These are phyloP conservation scores for Microbotryum lychnidis-dioicae DNA, from an alignment of 1,284 basidiomycete genomes.

Conservation along the genomic window DNA sequence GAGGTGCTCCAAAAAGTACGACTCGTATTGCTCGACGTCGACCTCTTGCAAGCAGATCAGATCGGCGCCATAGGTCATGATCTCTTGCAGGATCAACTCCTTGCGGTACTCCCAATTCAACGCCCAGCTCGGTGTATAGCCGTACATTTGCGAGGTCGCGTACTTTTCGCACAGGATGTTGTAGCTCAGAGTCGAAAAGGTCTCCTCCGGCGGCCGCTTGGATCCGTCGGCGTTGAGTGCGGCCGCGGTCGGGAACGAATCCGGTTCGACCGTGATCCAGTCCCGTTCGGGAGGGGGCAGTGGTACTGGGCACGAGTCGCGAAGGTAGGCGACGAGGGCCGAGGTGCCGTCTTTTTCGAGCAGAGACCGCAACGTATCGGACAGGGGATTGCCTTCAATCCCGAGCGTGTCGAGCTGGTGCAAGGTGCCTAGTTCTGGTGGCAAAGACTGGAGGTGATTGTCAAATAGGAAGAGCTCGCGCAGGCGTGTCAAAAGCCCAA, in stretches of 20 bases:
- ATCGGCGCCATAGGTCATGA: conserved; percentile 75
- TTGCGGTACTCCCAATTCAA: conserved; percentile 91
- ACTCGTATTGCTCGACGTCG: conserved; percentile 86
- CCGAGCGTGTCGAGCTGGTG: conserved; percentile 90
- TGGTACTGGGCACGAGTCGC: conserved; percentile 77
- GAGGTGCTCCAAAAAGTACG: conserved; percentile 77
- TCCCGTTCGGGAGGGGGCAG: conserved; percentile 71
- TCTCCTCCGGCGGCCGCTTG: conserved; percentile 46
- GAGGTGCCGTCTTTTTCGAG: conserved; percentile 89
- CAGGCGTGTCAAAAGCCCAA: conserved; percentile 82
- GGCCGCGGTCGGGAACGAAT: conserved; percentile 13
- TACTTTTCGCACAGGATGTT: conserved; percentile 92
- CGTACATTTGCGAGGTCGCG: conserved; percentile 84
- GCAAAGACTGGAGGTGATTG: conserved; percentile 78
- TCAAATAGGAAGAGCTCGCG: conserved; percentile 94
- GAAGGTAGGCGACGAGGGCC: conserved; percentile 76
- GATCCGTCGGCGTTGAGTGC: conserved; percentile 3
- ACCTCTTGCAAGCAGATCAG: conserved; percentile 88
- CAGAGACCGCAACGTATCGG: conserved; percentile 63
- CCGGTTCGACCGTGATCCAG: conserved; percentile 59
- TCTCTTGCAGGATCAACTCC: conserved; percentile 78
- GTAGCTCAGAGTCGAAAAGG: conserved; percentile 77
- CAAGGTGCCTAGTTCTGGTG: conserved; percentile 78
- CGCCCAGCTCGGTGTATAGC: conserved; percentile 95
- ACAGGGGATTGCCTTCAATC: conserved; percentile 91